Conservation (phyloP, 2,329 filamentous ascomycete species). For the Lasiodiplodia hormozganensis region DNA sequence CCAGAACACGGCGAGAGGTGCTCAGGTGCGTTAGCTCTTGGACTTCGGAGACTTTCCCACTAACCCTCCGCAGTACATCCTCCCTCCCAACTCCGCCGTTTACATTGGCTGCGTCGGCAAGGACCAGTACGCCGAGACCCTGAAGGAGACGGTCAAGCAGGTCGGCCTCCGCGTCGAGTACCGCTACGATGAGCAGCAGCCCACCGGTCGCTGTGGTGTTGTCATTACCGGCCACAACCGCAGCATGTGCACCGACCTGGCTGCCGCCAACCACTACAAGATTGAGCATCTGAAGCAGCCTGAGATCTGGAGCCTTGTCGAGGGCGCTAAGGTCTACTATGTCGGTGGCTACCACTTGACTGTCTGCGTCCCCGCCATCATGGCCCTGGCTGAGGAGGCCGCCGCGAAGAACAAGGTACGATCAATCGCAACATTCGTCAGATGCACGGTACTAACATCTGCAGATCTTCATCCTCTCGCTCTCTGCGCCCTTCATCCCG, state of each 20-base stretch:
- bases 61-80: slow-evolving; percentile 74
- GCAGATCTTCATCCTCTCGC: slow-evolving; percentile 80
- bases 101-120: slow-evolving; percentile 94
- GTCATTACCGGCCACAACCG: slow-evolving; percentile 97
- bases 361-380: slow-evolving; percentile 88
- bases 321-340: slow-evolving; percentile 89
- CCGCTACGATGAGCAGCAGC: slow-evolving; percentile 81
- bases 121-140: slow-evolving; percentile 92
- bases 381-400: slow-evolving; percentile 89
- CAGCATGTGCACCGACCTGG: slow-evolving; percentile 92
- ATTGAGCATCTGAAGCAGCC: slow-evolving; percentile 90
- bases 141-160: slow-evolving; percentile 83
- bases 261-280: slow-evolving; percentile 96
- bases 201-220: slow-evolving; percentile 93
- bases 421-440: slow-evolving; percentile 62
- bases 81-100: slow-evolving; percentile 85
- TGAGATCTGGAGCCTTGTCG: slow-evolving; percentile 88
- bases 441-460: slow-evolving; percentile 49
- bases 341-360: slow-evolving; percentile 98
- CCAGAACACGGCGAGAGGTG: slow-evolving; percentile 95
- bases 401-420: slow-evolving; percentile 81
- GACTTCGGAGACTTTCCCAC: slow-evolving; percentile 17
- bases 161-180: slow-evolving; percentile 95
- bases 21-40: slow-evolving; percentile 64
- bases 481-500: slow-evolving; percentile 93